Base-by-base conservation (phyloP, 345 rosid genomes). In the Gossypium herbaceum region DNA sequence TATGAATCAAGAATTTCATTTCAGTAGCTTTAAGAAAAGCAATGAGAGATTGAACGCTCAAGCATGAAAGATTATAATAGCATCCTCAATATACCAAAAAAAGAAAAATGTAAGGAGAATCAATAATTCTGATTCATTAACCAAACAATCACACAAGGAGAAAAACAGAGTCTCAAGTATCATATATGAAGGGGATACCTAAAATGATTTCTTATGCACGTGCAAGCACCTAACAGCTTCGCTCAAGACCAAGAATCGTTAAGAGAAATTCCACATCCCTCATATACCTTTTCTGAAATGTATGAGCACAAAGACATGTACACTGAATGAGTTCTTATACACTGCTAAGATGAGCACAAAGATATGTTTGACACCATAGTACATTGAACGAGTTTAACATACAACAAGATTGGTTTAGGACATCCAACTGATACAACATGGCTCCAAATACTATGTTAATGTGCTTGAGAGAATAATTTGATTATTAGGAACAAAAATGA, bases 1-100 rank as follows among this genome's bases (percentile, higher is more conserved):
- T 34, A 65, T 45, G 77, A 63, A 74, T 47, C 73, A 70, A 74
- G 57, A 58, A 22, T 48, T 75, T 72, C 29, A 25, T 47, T 62
- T 29, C 47, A 44, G 22, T 72, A 71, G 4, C 1, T 41, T 10
- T 27, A 13, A 68, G 27, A 68, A 50, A 12, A 64, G 50, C 25
- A 27, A 45, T 51, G 25, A 69, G 16, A 17, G 20, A 51, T 17
- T 69, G 45, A 51, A 51, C 59, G 17, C 73, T 69, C 16, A 50
- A 69, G 45, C 73, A 69, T 27, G 44, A 27, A 51, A 51, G 59
- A 51, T 68, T 48, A 47, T 27, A 56, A 51, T 27, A 51, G 24
- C 16, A 51, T 50, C 9, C 3, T 15, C 43, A 68, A 16, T 15
- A 50, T 25, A 52, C 43, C 4, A 27, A 16, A 24, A 12, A 41